Base-by-base conservation (phyloP, 768 basidiomycete genomes). In the Naganishia kalamii region DNA sequence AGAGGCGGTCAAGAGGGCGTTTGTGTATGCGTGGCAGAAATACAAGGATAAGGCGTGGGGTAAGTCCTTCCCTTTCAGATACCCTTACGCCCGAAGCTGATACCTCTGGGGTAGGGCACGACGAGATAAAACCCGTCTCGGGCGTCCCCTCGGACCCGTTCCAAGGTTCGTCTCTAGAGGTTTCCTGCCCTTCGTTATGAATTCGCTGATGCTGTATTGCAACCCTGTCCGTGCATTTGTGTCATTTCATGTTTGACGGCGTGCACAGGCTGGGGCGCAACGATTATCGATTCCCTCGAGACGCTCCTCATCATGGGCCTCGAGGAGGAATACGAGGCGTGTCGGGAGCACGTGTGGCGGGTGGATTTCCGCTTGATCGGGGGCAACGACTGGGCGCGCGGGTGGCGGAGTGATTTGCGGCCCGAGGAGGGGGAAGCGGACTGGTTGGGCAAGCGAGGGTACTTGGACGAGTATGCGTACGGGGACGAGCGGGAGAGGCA, bases 211-310 rank as follows among this genome's bases (percentile, higher is more conserved):
- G 41, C 12, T 43, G 41, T 43, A 12, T n/a, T 12, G n/a, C 41
- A n/a, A 12, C 41, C 41, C 41, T 12, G 41, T 12, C 41, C 41
- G n/a, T n/a, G 41, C 41, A 76, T 71, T n/a, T n/a, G n/a, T n/a
- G n/a, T n/a, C n/a, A n/a, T n/a, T n/a, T n/a, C n/a, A n/a, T n/a
- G n/a, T n/a, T n/a, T n/a, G n/a, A n/a, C n/a, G n/a, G n/a, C n/a
- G n/a, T n/a, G n/a, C n/a, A n/a, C n/a, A n/a, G n/a, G n/a, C 60
- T 78, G 77, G 77, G 77, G 77, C 17, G 77, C 77, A 12, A 72
- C 72, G 19, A 76, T 78, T 43, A 67, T 78, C 64, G 77, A 78
- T 57, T 71, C 74, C 0, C 70, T 78, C 23, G 76, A 76, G 47
- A 76, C 76, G 3, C 65, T 77, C 2, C 69, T 77, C 23, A 60